Conservation (phyloP, 2,329 filamentous ascomycete species). For the Pseudocercospora musae region DNA sequence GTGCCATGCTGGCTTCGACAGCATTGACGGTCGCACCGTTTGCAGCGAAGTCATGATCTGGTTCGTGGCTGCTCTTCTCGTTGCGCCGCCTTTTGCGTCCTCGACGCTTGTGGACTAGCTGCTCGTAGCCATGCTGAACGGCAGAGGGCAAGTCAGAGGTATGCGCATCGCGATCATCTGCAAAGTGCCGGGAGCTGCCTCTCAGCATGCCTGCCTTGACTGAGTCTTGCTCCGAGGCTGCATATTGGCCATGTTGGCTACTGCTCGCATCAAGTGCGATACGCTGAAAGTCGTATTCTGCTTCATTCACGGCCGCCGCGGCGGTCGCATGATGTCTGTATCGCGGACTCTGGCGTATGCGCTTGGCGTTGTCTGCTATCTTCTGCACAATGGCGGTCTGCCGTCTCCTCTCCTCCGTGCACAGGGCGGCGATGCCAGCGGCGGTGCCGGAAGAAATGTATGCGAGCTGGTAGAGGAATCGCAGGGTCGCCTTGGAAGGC, state of each 20-base stretch:
- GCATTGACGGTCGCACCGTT: background rate
- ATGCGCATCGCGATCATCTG: background rate
- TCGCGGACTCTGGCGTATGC: slow-evolving; percentile 31
- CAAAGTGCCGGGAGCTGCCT: background rate
- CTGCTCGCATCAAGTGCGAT: background rate
- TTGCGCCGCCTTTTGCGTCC: background rate
- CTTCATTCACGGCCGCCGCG: background rate
- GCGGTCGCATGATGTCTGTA: slow-evolving; percentile 12
- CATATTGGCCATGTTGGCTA: background rate
- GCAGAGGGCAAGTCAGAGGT: slow-evolving; percentile 28
- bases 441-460: slow-evolving; percentile 40
- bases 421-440: slow-evolving; percentile 34
- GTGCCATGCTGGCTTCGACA: background rate
- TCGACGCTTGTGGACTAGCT: slow-evolving; percentile 7
- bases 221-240: background rate
- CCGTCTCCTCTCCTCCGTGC: slow-evolving; percentile 37
- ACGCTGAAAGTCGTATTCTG: background rate
- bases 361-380: slow-evolving; percentile 37
- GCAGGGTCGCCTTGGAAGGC: slow-evolving; percentile 36
- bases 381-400: slow-evolving; percentile 33
- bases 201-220: background rate
- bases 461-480: slow-evolving; percentile 38
- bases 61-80: background rate
- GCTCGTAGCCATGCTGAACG: slow-evolving; percentile 28
- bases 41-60: background rate